Evolutionary conservation across 2,329 filamentous ascomycete genomes (phyloP), one percentile per base, ranked within the genome.

Genomic region (Penicillium capsulatum): DNA sequence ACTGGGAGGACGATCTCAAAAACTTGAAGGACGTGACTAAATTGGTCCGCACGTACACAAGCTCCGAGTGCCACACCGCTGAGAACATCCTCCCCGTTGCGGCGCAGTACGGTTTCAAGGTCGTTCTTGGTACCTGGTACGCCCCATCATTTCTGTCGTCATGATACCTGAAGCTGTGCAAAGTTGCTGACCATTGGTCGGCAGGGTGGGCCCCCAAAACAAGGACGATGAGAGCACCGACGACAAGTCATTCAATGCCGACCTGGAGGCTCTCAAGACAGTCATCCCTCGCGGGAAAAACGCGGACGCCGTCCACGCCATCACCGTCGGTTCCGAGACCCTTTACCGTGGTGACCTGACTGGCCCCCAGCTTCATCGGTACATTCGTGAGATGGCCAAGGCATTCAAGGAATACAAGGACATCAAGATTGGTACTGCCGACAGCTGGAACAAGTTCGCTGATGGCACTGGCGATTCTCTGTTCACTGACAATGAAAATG

Each of bases 381-480:
- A 80, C 63, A 83, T 86, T 62, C 67, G 75, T n/a, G n/a, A n/a
- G n/a, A n/a, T n/a, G n/a, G n/a, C n/a, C 44, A 71, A 78, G 35
- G 75, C 84, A 47, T 77, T 80, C 67, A 60, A 66, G 28, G 66
- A 74, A 59, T 82, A 58, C 70, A 74, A 51, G 17, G 66, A 65
- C 27, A 69, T 80, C 53, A 76, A 74, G 51, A 71, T 84, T 31
- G 82, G 83, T 35, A 84, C 80, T 8, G 83, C 82, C 6, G 83
- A 86, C 65, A 79, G 74, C 59, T 86, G 83, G 83, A 86, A 85
- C 68, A 84, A 83, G 65, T 81, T 73, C 56, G 72, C 76, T 32
- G 81, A 85, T 58, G 81, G 81, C 27, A 84, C 81, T 17, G 81
- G 77, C 27, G 77, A 86, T 31, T 44, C 44, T 60, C 69, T 76